These are phyloP conservation scores for Apiospora pterosperma DNA, from an alignment of 2,329 filamentous ascomycete genomes.

Conservation along the genomic window DNA sequence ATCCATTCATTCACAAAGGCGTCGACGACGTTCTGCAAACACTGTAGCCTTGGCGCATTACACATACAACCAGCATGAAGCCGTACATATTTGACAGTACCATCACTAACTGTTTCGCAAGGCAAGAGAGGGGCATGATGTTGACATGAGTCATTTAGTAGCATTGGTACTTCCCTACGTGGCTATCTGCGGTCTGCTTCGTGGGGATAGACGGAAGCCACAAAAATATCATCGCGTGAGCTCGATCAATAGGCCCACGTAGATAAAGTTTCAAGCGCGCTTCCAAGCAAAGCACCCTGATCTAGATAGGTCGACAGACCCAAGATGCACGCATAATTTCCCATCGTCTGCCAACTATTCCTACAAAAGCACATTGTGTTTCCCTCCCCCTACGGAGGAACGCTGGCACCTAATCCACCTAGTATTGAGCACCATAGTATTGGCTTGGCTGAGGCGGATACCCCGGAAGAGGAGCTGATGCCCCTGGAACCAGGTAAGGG, in stretches of 20 bases:
- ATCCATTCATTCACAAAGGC: no score
- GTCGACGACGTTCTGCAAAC: neutral
- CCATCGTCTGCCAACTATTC: neutral
- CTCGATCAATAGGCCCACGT: neutral
- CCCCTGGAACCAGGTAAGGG: conserved; percentile 17
- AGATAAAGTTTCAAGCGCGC: neutral
- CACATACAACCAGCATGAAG: no score
- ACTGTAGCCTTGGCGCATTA: neutral
- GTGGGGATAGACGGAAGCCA: neutral
- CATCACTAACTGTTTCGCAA: neutral
- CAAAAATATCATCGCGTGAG: neutral
- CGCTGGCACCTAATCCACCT: neutral
- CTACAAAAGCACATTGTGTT: neutral
- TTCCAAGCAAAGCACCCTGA: neutral
- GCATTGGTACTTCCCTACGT: neutral
- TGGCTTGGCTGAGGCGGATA: conserved; percentile 9
- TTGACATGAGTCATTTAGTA: neutral
- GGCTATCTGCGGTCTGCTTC: neutral
- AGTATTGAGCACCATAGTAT: conserved; percentile 4
- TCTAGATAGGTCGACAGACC: no score
- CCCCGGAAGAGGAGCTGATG: neutral
- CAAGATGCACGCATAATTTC: neutral
- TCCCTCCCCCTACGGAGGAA: neutral
- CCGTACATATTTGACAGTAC: no score
- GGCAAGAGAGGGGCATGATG: neutral